These are phyloP conservation scores for Hypsizygus ulmarius DNA, from an alignment of 1,284 basidiomycete species.

Conservation along the genomic window DNA sequence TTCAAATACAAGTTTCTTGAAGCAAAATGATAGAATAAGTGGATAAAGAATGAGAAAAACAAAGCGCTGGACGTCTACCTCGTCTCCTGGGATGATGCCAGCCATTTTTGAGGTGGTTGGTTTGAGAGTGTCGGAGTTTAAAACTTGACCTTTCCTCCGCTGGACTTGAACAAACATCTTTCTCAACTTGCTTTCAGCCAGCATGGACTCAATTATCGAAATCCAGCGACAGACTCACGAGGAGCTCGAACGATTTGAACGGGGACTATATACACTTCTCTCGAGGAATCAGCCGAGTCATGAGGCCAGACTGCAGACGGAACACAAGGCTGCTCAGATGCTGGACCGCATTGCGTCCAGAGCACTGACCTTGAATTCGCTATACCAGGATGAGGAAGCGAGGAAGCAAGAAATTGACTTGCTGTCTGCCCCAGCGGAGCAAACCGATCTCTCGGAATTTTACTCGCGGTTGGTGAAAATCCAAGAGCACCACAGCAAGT, in stretches of 20 bases:
- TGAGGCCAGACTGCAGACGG: constrained; percentile 69
- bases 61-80: constrained; percentile 40
- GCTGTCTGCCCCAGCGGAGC: constrained; percentile 55
- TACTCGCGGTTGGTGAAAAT: constrained; percentile 92
- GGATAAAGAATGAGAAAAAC: constrained; percentile 6
- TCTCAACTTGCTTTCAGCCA: constrained; percentile 10
- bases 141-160: constrained; percentile 29
- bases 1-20: constrained; percentile 93
- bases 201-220: constrained; percentile 92
- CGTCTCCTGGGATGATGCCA: constrained; percentile 75
- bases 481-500: constrained; percentile 94
- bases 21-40: not conserved
- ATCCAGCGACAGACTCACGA: constrained; percentile 92
- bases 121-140: constrained; percentile 53
- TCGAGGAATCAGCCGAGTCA: constrained; percentile 62
- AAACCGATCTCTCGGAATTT: constrained; percentile 87
- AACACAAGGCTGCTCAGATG: constrained; percentile 86
- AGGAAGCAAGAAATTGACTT: constrained; percentile 60
- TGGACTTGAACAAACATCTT: constrained; percentile 13
- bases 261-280: constrained; percentile 67
- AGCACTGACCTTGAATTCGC: constrained; percentile 58
- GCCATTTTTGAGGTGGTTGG: constrained; percentile 59
- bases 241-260: constrained; percentile 89
- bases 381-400: constrained; percentile 74
- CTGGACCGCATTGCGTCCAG: constrained; percentile 80